Evolutionary conservation across 768 basidiomycete genomes (phyloP).

Genomic region (Neoboletus magnificus): DNA sequence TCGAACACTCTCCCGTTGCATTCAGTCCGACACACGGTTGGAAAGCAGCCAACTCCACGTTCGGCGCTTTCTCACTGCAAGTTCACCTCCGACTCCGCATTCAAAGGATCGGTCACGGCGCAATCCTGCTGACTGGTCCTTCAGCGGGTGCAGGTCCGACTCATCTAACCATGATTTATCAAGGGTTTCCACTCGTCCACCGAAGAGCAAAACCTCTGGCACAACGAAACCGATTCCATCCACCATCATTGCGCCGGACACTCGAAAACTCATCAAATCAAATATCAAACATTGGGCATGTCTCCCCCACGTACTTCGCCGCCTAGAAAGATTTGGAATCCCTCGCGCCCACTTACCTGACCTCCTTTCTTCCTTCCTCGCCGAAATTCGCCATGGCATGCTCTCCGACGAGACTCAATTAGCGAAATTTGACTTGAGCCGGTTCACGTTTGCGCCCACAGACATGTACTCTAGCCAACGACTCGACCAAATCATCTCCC

Average conservation of each 20-base stretch:
- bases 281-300: conserved; percentile 41
- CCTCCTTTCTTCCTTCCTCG: conserved; percentile 43
- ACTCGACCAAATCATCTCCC: conserved; percentile 51
- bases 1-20: conserved; percentile 10
- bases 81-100: neutral
- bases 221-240: neutral
- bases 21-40: conserved; percentile 16
- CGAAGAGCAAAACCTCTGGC: neutral
- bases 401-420: conserved; percentile 14
- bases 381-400: conserved; percentile 36
- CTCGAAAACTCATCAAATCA: conserved; percentile 30
- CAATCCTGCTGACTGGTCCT: neutral
- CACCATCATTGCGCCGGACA: conserved; percentile 5
- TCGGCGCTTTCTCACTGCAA: conserved; percentile 14
- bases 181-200: neutral
- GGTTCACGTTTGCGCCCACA: conserved; percentile 39
- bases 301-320: conserved; percentile 29
- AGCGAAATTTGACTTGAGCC: conserved; percentile 38
- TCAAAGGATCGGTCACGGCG: neutral
- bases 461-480: conserved; percentile 24
- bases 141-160: neutral
- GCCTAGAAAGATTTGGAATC: conserved; percentile 51
- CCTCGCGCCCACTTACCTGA: conserved; percentile 34
- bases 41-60: conserved; percentile 18
- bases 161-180: neutral